Base-by-base conservation (phyloP, 2,329 filamentous ascomycete genomes). In the Ceratocystis eucalypticola region DNA sequence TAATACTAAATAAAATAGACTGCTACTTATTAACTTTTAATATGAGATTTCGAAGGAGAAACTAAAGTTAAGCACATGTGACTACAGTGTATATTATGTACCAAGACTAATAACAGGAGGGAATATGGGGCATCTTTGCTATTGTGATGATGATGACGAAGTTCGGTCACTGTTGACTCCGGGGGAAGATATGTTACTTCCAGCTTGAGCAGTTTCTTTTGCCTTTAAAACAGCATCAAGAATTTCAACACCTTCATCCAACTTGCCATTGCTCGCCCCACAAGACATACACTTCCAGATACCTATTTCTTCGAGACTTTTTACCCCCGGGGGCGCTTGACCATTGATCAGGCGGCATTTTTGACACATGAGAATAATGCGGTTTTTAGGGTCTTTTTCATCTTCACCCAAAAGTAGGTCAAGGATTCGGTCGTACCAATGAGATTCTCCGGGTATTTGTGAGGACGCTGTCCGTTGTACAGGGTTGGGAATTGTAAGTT, bases 371-470 rank as follows among this genome's bases (percentile, higher is more conserved):
- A 99, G 79, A 6, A 86, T 93, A 67, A 96, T 84, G 20, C 94
- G 86, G 75, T 97, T 97, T 78, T 91, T 95, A 1, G 93, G 84
- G 12, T 89, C 86, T 3, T 89, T 95, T 76, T 99, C 94, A 72
- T 99, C 94, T 73, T 99, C 94, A 62, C 94, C 94, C 0, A 99
- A 82, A 30, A 99, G 84, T 0, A 96, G 84, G 72, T 99, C 94
- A 67, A 99, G 80, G 65, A 99, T 86, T 66, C 93, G 85, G 74
- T 99, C 94, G 76, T 97, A 99, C 94, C 94, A 99, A 73, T 88
- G 86, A 17, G 85, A 74, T 67, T 80, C 79, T 22, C 72, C 67
- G 3, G 55, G 28, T 20, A 25, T n/a, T 12, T 7, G 28, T n/a
- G 37, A 37, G 8, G 28, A 25, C n/a, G 50, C 12, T 15, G 50